Evolutionary conservation across 2,329 filamentous ascomycete species (phyloP), one percentile per base, ranked within the genome.

Genomic region (Gremmenia infestans): DNA sequence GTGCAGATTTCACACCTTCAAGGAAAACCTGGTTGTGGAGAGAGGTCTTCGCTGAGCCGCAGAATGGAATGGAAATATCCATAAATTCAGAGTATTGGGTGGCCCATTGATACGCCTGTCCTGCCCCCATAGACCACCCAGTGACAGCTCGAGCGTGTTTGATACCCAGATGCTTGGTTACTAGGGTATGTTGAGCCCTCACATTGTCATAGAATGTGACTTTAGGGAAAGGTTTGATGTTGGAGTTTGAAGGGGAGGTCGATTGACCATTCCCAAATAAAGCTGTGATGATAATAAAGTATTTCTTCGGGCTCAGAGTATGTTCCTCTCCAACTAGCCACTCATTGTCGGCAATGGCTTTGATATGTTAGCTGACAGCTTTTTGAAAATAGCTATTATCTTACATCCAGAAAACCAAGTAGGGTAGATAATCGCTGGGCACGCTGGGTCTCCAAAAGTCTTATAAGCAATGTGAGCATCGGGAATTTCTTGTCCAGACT

Each of bases 381-480:
- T 53, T 36, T 5, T 5, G 15, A 35, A 36, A 1, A 11, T 45
- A 14, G 12, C 8, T 11, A 23, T 12, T 15, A 71, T 14, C 76
- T 50, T 68, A 81, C 78, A 62, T 57, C 85, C 85, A 15, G 82
- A 85, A 68, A 85, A 92, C 88, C 88, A 92, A 2, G 84, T 85
- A 2, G 88, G 89, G 66, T 92, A 92, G 58, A 92, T 80, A 56
- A 92, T 81, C 2, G 83, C 83, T 7, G 88, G 87, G 5, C 73
- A 76, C 0, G 74, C 78, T 0, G 80, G 68, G 54, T 85, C 75
- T 19, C 89, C 89, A 62, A 88, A 86, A 0, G 88, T 89, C 71
- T 88, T 91, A 76, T 89, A 93, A 15, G 88, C 87, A 53, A 93
- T 82, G 65, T 81, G 80, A 1, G 89, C 88, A 62, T 81, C 70